Percentiles rank a stretch among this genome's conserved stretches.
These are phyloP conservation scores for Sinapis alba DNA, from an alignment of 441 rosid genomes.

Conservation along the genomic window DNA sequence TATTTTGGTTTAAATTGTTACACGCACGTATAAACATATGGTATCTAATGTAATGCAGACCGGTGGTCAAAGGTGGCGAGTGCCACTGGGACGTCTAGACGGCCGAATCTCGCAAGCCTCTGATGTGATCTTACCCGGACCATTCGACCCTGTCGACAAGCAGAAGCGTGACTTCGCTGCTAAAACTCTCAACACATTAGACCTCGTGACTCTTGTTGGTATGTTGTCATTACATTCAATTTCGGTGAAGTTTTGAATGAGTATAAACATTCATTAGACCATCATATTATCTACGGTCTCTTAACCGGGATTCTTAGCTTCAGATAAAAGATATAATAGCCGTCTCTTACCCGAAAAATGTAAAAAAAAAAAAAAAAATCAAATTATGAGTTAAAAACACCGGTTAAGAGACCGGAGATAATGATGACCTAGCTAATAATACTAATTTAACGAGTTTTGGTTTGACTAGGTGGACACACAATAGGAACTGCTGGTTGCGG, in stretches of 20 bases:
- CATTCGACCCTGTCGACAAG: slow-evolving; percentile 23
- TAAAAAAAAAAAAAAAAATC: too few relatives aligned
- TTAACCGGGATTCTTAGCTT: too few relatives aligned
- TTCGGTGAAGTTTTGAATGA: too few relatives aligned
- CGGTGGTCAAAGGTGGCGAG: slow-evolving; percentile 38
- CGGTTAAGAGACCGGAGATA: too few relatives aligned
- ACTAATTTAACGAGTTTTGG: background rate
- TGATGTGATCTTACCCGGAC: slow-evolving; percentile 37
- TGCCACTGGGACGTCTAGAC: slow-evolving; percentile 43
- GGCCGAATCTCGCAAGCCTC: slow-evolving; percentile 41
- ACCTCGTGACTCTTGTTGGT: slow-evolving; percentile 45
- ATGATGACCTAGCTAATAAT: background rate
- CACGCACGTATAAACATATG: background rate
- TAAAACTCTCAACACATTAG: slow-evolving; percentile 37
- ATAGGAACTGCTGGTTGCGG: slow-evolving; percentile 73
- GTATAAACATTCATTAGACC: background rate
- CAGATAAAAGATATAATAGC: too few relatives aligned
- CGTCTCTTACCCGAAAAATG: too few relatives aligned
- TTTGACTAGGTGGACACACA: slow-evolving; percentile 67
- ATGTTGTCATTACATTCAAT: slow-evolving; percentile 16
- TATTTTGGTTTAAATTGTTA: background rate
- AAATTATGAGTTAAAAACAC: too few relatives aligned
- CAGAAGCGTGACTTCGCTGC: slow-evolving; percentile 39
- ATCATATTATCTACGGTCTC: too few relatives aligned
- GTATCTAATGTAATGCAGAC: slow-evolving; percentile 20